These are phyloP conservation scores for Lipomyces orientalis DNA, from an alignment of 805 yeast genomes.

Conservation along the genomic window DNA sequence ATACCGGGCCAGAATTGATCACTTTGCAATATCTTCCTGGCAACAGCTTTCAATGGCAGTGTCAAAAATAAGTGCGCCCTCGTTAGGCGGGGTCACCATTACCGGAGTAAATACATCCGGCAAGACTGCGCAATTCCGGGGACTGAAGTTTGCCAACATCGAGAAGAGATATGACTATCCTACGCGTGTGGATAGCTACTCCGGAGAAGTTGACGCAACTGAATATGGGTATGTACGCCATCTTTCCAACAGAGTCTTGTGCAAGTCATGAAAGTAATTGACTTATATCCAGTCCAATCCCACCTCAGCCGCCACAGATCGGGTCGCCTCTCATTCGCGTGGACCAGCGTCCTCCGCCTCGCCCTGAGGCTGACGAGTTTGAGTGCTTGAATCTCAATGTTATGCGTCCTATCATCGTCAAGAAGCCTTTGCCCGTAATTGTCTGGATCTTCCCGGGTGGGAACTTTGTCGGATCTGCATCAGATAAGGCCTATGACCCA, in stretches of 20 bases:
- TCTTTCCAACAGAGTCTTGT: not conserved
- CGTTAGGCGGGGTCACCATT: conserved; percentile 30
- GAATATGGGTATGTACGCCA: conserved; percentile 24
- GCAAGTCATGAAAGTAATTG: not conserved
- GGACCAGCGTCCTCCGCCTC: conserved; percentile 26
- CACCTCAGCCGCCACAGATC: conserved; percentile 32
- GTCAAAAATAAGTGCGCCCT: conserved; percentile 21
- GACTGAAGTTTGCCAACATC: conserved; percentile 25
- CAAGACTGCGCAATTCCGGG: conserved; percentile 27
- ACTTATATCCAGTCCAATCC: conserved; percentile 21
- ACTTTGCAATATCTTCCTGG: too few relatives aligned
- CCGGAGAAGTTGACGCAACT: conserved; percentile 30
- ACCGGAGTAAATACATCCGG: conserved; percentile 24
- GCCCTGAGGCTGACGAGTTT: conserved; percentile 40
- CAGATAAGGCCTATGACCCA: conserved; percentile 40
- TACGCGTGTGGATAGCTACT: conserved; percentile 18
- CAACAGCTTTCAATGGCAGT: not conserved
- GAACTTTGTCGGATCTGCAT: conserved; percentile 28
- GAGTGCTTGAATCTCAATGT: conserved; percentile 45
- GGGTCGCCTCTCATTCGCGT: conserved; percentile 24
- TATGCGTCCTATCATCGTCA: conserved; percentile 37
- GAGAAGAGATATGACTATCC: conserved; percentile 34
- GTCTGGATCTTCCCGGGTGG: conserved; percentile 37
- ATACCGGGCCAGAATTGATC: too few relatives aligned
- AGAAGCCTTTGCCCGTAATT: conserved; percentile 25